phyloP scores from a whole-genome alignment of 192 early-diverging fungal species.

The Backusella psychrophila region DNA sequence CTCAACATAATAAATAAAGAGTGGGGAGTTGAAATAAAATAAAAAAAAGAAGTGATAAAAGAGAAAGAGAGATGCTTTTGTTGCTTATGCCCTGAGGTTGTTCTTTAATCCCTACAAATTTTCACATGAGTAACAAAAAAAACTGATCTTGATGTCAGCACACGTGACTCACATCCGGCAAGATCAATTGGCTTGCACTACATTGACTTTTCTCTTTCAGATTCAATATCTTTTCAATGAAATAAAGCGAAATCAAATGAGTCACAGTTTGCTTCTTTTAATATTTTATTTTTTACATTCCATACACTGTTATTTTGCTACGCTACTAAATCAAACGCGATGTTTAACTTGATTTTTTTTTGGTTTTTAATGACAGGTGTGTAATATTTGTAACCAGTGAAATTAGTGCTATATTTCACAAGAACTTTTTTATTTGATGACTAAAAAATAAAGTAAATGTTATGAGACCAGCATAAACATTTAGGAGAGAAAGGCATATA shows the following conservation, averaged over 20 bases:
- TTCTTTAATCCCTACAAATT: slow-evolving; percentile 15
- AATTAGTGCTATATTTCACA: background rate
- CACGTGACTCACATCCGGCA: slow-evolving; percentile 10
- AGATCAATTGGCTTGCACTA: background rate
- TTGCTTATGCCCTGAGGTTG: slow-evolving; percentile 1
- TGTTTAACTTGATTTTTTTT: background rate
- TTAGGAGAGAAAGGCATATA: background rate
- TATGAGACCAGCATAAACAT: background rate
- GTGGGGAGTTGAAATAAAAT: background rate
- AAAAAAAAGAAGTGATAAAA: background rate
- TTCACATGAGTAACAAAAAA: slow-evolving; percentile 14
- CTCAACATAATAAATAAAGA: slow-evolving; percentile 4
- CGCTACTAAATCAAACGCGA: background rate
- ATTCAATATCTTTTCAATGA: background rate
- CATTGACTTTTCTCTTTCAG: background rate
- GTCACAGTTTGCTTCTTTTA: background rate
- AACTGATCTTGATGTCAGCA: slow-evolving; percentile 10
- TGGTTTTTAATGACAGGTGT: background rate
- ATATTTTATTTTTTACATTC: background rate
- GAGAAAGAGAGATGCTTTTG: slow-evolving; percentile 10
- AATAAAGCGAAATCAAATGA: background rate
- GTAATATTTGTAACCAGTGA: background rate
- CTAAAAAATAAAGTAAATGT: background rate
- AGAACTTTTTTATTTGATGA: background rate
- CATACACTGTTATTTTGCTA: background rate